Evolutionary conservation across 2,329 filamentous ascomycete genomes (phyloP).

Genomic region (Drechslerella stenobrocha): DNA sequence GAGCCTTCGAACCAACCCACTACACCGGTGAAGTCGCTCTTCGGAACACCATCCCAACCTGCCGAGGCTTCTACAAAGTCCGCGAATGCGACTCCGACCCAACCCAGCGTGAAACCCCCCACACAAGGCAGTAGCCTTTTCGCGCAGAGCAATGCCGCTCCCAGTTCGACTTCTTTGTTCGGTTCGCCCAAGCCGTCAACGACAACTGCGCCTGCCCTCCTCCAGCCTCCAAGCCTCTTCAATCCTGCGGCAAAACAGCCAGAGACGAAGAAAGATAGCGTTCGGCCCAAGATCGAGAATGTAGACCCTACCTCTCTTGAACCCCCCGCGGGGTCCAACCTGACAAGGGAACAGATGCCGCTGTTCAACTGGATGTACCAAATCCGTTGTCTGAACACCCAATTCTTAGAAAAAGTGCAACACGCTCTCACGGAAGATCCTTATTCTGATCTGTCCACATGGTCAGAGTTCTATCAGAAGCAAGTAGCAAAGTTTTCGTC

Average conservation of each 20-base stretch:
- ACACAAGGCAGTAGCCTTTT: neutral
- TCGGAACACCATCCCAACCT: constrained; percentile 10
- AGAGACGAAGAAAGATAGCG: neutral
- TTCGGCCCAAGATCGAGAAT: neutral
- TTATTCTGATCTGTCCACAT: constrained; percentile 16
- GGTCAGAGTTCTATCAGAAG: constrained; percentile 27
- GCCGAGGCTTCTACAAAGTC: neutral
- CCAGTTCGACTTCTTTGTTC: constrained; percentile 16
- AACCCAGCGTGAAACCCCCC: neutral
- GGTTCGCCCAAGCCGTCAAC: constrained; percentile 1
- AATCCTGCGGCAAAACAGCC: constrained; percentile 4
- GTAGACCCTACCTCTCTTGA: constrained; percentile 29
- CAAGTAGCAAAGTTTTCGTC: constrained; percentile 13
- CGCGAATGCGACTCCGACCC: neutral
- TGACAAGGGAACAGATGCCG: constrained; percentile 36
- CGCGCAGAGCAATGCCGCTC: neutral
- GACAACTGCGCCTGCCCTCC: neutral
- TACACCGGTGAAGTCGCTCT: constrained; percentile 10
- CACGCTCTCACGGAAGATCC: constrained; percentile 20
- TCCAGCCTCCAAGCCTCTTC: neutral
- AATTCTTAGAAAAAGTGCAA: constrained; percentile 16
- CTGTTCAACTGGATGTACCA: constrained; percentile 41
- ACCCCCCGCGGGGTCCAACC: constrained; percentile 10
- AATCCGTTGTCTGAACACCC: constrained; percentile 26
- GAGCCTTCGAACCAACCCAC: neutral